Evolutionary conservation across 2,329 filamentous ascomycete genomes (phyloP), one percentile per base, ranked within the genome.

Genomic region (Aureobasidium mangrovei): DNA sequence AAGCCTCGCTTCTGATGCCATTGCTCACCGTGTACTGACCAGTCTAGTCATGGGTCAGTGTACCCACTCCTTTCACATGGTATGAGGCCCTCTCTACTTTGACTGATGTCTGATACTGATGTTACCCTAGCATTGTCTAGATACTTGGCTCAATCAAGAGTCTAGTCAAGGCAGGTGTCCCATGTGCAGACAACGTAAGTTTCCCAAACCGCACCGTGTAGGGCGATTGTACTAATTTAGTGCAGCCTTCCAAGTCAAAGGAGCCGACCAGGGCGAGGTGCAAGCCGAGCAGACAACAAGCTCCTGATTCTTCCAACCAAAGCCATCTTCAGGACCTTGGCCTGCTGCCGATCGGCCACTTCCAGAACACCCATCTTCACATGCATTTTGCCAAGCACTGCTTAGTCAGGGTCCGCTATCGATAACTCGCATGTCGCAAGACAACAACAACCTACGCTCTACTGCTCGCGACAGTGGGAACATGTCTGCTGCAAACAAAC

Each of bases 11-110:
- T 47, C 35, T 40, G 18, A 18, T 18, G 18, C 18, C 18, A 18
- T 18, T 18, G 18, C 18, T 18, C 18, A 18, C 18, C 18, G 18
- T 4, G 18, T 27, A 39, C 60, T 66, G 52, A 67, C 36, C 18
- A n/a, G 7, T 40, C 4, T 63, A 96, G 91, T 96, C 61, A 91
- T 93, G 58, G 93, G 93, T 41, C 94, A 91, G 75, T 98, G 93
- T 72, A 91, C 90, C 4, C 93, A 98, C 70, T 95, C 89, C 59
- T 98, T 98, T 67, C 93, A 98, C 71, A 94, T 95, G 88, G 90
- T 94, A 70, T 36, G 67, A 5, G 9, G 5, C 7, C 4, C n/a
- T 38, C 4, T 12, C n/a, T 59, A 61, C 2, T 9, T 3, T 24
- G 26, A 3, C 24, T 2, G 4, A 9, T 9, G 4, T 2, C 18